Evolutionary conservation across 2,329 filamentous ascomycete species (phyloP).

Genomic region (Neopestalotiopsis sp.): DNA sequence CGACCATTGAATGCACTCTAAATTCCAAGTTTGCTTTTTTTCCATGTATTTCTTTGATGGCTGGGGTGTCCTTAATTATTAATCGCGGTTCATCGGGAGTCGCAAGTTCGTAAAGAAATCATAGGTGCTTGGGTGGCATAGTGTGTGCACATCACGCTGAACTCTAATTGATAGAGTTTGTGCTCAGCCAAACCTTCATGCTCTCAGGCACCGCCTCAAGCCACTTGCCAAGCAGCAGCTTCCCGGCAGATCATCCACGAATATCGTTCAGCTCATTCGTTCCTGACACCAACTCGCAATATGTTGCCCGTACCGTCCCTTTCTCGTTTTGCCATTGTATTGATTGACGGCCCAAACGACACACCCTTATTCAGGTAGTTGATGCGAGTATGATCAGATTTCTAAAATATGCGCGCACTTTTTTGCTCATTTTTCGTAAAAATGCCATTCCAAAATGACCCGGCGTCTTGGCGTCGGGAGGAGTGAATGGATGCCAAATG

Average conservation of each 20-base stretch:
- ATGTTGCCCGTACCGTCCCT: not conserved
- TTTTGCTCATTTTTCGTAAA: not conserved
- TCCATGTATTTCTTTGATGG: not conserved
- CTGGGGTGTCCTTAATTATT: not conserved
- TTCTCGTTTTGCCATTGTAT: too few species aligned
- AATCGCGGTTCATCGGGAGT: not conserved
- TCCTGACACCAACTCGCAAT: not conserved
- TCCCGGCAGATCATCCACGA: not conserved
- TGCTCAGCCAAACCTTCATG: slow-evolving; percentile 7
- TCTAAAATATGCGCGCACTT: not conserved
- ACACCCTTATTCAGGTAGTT: not conserved
- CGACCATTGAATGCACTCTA: not conserved
- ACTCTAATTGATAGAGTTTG: slow-evolving; percentile 8
- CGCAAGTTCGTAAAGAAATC: not conserved
- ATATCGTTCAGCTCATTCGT: not conserved
- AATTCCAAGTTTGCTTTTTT: not conserved
- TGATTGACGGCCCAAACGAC: not conserved
- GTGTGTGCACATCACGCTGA: not conserved
- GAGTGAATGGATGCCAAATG: not conserved
- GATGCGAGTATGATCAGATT: not conserved
- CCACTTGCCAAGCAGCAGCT: not conserved
- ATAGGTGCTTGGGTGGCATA: not conserved
- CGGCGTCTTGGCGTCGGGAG: slow-evolving; percentile 7
- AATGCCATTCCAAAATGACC: not conserved
- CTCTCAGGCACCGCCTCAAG: not conserved